Evolutionary conservation across 805 yeast species (phyloP), one percentile per base, ranked within the genome.

Genomic region (Hanseniaspora clermontiae): DNA sequence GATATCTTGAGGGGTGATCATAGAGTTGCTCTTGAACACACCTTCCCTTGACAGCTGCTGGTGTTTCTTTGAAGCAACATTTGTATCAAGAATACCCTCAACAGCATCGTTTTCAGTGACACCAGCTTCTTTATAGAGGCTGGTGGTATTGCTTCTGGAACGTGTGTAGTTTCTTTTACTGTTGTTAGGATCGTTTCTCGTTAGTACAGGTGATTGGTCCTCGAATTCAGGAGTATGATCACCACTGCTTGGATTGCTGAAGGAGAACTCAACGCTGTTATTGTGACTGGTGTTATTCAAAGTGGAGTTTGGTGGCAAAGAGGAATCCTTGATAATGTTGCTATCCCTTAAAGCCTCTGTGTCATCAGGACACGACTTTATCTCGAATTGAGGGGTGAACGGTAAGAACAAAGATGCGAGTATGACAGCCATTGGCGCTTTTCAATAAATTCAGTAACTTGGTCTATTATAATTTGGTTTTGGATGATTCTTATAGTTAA

Each of bases 341-440:
- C 66, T 61, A 47, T 66, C 66, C 2, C 65, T 64, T 42, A 69
- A 60, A 20, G 65, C 67, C 17, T 68, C 71, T 48, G 76, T 69
- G 50, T 64, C 67, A 7, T 61, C 61, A 7, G 60, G 59, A 17
- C 63, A 57, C 7, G 66, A 66, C 17, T 68, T 63, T 42, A 72
- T 61, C 60, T 72, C 71, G 61, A 73, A 72, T 60, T 83, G 86
- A n/a, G 84, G 88, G 3, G 88, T 82, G 63, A 81, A 81, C 1
- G 93, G 93, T 49, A 84, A 71, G 62, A 84, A 83, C 79, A 84
- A 70, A 15, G 91, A 81, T 15, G 85, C 89, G 31, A 84, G 78
- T 45, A 82, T 78, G 29, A 83, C 72, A 10, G 87, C 80, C 90
- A 84, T 84, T 46, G 3, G 12, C 40, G 15, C 15, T 32, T 17